phyloP scores from a whole-genome alignment of 2,329 filamentous ascomycete genomes.

The Trichoderma aggressivum region DNA sequence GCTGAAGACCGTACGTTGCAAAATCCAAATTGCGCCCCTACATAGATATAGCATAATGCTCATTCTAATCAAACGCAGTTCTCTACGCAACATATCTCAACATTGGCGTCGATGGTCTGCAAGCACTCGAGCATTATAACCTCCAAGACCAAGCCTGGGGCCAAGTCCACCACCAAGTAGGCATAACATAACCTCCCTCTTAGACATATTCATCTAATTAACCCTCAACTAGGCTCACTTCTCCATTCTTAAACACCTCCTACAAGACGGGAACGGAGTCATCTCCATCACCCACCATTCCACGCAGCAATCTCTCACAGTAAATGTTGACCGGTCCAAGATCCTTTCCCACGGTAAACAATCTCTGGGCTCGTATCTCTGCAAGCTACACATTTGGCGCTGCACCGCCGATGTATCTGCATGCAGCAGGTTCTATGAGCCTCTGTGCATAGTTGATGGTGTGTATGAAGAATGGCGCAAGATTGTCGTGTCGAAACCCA shows the following conservation, averaged over 20 bases:
- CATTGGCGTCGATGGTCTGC: not conserved
- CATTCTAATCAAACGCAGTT: not conserved
- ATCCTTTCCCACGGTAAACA: not conserved
- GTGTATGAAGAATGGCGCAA: not conserved
- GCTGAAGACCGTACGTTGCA: not conserved
- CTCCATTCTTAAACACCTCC: not conserved
- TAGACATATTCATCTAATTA: not conserved
- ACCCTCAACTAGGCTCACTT: not conserved
- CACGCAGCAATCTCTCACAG: not conserved
- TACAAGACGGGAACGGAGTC: not conserved
- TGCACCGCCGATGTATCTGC: not conserved
- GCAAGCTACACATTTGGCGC: not conserved
- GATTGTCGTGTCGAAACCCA: not conserved
- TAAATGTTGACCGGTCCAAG: not conserved
- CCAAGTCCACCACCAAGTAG: not conserved
- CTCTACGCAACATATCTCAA: not conserved
- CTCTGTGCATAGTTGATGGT: not conserved
- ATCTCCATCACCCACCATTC: not conserved
- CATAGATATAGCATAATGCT: not conserved
- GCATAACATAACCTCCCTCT: not conserved
- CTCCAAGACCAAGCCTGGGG: not conserved
- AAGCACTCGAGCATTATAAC: not conserved
- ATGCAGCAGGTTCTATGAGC: not conserved
- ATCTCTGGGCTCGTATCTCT: not conserved
- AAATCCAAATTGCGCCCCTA: not conserved